Evolutionary conservation across 176 grass and related monocot genomes (phyloP), one percentile per base, ranked within the genome.

Genomic region (Carex scoparia): DNA sequence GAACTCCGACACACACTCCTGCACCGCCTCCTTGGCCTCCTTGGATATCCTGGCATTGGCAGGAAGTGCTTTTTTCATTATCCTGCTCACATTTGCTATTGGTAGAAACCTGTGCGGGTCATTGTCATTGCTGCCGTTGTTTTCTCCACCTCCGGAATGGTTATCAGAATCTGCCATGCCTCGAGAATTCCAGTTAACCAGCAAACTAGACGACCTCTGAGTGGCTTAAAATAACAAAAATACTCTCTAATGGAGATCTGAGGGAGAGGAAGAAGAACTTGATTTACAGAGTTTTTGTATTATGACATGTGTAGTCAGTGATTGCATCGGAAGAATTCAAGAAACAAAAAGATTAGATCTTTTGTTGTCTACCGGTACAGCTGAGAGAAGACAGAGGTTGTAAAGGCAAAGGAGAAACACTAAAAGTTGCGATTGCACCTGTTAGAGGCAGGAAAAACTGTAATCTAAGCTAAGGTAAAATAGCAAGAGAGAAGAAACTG

Each of bases 1-100:
- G 95, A 98, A 98, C 85, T 98, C 95, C 1, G 95, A 98, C 18
- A 94, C 93, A 79, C 95, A 98, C 93, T 95, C 93, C 85, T 98
- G 95, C 79, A 95, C 89, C 68, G 91, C 95, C 91, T 98, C 95
- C 93, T 98, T 98, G 63, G 95, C 93, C 83, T 98, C 95, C 91
- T 98, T 98, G 61, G 91, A 90, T 88, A 98, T 95, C 81, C 95
- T 98, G 57, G 93, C 93, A 92, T 98, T 98, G 4, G 93, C 93
- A 0, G 95, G 95, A 10, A 98, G 93, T n/a, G 93, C 89, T 77
- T 93, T 94, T 88, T 98, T 98, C 95, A 98, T 98, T 90, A 98
- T 98, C 46, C 95, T 71, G 93, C 93, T 94, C 32, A 98, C 95
- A 81, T 95, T 98, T 1, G 93, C 93, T 85, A 95, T 93, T 16